Evolutionary conservation across 2,329 filamentous ascomycete genomes (phyloP), one percentile per base, ranked within the genome.

Genomic region (Lecanosticta acicola): DNA sequence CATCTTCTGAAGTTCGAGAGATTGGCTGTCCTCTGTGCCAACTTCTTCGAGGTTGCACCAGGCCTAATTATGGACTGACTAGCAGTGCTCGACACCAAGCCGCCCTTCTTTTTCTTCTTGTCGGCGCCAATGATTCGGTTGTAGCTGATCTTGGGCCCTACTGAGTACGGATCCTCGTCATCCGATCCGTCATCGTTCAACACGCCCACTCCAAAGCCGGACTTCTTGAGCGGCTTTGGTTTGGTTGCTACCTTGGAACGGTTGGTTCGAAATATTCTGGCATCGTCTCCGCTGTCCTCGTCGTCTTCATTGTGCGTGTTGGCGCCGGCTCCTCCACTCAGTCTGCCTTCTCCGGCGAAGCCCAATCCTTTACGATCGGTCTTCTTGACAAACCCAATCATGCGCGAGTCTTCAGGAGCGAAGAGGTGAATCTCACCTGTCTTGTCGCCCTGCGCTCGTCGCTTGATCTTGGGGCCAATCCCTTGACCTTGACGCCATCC

Each of bases 401-500:
- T 82, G 2, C 71, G 68, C 2, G 83, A 77, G 59, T 96, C 85
- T 36, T 88, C 83, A 0, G 93, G 93, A 2, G 91, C 89, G 67
- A 97, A 97, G 0, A 90, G 71, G 67, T 91, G 83, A 41, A 73
- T 68, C 14, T 70, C 66, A 35, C 69, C 73, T 1, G 73, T 64
- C 34, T 77, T 75, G 42, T 78, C 84, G 11, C 91, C 74, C 39
- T 84, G 76, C 32, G 89, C 87, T 62, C 75, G 76, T 39, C 93
- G 79, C 43, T 82, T 80, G 26, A 96, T 72, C 66, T 88, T 95
- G 17, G 89, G 88, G 0, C 93, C 93, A 51, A 97, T 82, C 3
- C 93, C 93, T 66, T 97, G 90, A 1, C 90, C 91, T 53, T 91
- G 85, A 59, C 84, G 86, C 93, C 93, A 98, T 13, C 91, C 93